Base-by-base conservation (phyloP, 768 basidiomycete species). In the Hygrocybe coccinea region DNA sequence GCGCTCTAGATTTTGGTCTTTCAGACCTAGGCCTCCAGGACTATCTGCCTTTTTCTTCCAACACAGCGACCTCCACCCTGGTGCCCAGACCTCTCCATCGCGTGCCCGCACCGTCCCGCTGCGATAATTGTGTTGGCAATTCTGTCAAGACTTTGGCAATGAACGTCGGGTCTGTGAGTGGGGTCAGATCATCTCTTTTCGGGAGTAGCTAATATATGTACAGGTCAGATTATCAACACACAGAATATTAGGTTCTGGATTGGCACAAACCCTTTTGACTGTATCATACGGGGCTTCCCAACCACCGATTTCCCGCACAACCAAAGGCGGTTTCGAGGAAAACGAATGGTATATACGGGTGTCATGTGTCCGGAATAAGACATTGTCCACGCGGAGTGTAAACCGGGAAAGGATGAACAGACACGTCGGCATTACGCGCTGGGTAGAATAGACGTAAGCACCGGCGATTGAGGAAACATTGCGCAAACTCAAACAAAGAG, bases 351-450 rank as follows among this genome's bases (percentile, higher is more conserved):
- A 99, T 47, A 97, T 75, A 39, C 97, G 80, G 0, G 94, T 94
- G 64, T 99, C 97, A 62, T 81, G 84, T 36, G 82, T 81, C 41
- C 97, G 82, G 73, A 98, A 98, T 47, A 98, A 82, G 44, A 99
- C 95, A 53, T 87, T 82, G 67, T 99, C 97, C 47, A 99, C 94
- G 21, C 97, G 84, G 5, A 99, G 78, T n/a, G 88, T 92, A 67
- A 95, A 91, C 11, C 97, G 84, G 1, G 84, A 77, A 8, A 99
- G 83, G 59, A 97, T 82, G 71, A 97, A 97, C 59, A 97, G 78
- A 52, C 89, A 97, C 7, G 86, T 87, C 2, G 95, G 93, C 95
- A 98, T 99, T 41, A 99, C 95, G 48, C 97, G 87, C 95, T 97
- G 65, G 21, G 54, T 38, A 7, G 39, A 22, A 14, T 3, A 54